Conservation (phyloP, 2,329 filamentous ascomycete species). For the Tolypocladium guangdongense region DNA sequence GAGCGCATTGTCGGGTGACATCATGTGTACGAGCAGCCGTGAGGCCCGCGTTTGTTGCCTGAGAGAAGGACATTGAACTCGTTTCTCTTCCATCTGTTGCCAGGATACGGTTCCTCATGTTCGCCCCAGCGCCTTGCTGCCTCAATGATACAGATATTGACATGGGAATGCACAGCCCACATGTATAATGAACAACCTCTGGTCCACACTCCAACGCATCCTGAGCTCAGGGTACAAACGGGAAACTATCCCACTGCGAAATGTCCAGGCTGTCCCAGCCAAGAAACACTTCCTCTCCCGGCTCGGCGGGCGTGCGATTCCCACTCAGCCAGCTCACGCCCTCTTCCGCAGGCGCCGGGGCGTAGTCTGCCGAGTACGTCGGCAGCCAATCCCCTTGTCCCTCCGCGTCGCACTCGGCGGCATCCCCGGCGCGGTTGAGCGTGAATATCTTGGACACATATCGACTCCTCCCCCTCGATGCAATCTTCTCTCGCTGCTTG, state of each 20-base stretch:
- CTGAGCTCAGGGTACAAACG: constrained; percentile 6
- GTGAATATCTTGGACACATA: constrained; percentile 18
- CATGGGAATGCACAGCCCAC: neutral
- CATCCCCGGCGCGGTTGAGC: constrained; percentile 2
- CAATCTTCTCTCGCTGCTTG: constrained; percentile 22
- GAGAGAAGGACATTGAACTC: neutral
- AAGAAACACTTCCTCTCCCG: constrained; percentile 9
- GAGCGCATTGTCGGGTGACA: no score
- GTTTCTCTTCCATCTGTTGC: neutral
- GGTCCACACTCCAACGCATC: neutral
- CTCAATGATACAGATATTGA: neutral
- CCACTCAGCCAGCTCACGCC: constrained; percentile 4
- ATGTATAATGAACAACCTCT: neutral
- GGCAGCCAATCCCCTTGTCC: neutral
- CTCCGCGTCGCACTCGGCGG: neutral
- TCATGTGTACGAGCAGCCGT: no score
- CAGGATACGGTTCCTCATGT: no score
- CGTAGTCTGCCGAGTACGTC: neutral
- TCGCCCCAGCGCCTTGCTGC: neutral
- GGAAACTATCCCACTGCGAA: constrained; percentile 21
- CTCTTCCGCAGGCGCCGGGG: neutral
- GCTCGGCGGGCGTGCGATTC: constrained; percentile 1
- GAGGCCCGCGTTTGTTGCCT: no score
- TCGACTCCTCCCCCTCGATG: constrained; percentile 11
- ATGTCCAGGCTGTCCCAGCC: constrained; percentile 19